Evolutionary conservation across 768 basidiomycete species (phyloP).

Genomic region (Termitomyces sp.): DNA sequence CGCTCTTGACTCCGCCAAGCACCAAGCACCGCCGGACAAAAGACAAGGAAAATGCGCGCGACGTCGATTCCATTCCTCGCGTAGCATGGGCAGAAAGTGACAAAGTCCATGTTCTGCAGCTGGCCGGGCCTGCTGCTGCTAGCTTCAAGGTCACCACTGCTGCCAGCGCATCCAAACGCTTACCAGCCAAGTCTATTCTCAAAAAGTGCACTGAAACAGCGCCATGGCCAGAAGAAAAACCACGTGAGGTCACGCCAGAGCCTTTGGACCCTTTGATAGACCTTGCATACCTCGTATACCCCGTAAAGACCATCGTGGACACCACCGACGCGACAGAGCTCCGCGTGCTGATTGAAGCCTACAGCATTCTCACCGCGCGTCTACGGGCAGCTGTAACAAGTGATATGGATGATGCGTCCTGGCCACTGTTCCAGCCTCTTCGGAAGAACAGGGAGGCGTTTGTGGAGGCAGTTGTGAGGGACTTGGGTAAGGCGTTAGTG

Average conservation of each 20-base stretch:
- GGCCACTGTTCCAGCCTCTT: conserved; percentile 70
- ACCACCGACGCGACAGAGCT: conserved; percentile 32
- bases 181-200: conserved; percentile 63
- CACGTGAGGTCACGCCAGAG: conserved; percentile 71
- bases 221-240: conserved; percentile 34
- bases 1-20: conserved; percentile 56
- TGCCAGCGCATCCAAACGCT: conserved; percentile 30
- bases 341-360: conserved; percentile 65
- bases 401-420: conserved; percentile 52
- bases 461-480: conserved; percentile 56
- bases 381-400: conserved; percentile 41
- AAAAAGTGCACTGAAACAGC: conserved; percentile 42
- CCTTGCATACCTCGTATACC: conserved; percentile 56
- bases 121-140: conserved; percentile 18
- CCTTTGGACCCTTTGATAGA: conserved; percentile 63
- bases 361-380: conserved; percentile 63
- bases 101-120: conserved; percentile 34
- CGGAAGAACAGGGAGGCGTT: conserved; percentile 47
- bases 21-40: conserved; percentile 42
- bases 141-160: conserved; percentile 22
- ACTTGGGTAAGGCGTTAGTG: conserved; percentile 58
- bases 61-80: conserved; percentile 23
- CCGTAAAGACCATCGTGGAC: conserved; percentile 55
- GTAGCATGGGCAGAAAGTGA: conserved; percentile 52
- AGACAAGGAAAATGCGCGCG: conserved; percentile 44